These are phyloP conservation scores for Penicillium paxilli DNA, from an alignment of 495 filamentous ascomycete species.

Conservation along the genomic window DNA sequence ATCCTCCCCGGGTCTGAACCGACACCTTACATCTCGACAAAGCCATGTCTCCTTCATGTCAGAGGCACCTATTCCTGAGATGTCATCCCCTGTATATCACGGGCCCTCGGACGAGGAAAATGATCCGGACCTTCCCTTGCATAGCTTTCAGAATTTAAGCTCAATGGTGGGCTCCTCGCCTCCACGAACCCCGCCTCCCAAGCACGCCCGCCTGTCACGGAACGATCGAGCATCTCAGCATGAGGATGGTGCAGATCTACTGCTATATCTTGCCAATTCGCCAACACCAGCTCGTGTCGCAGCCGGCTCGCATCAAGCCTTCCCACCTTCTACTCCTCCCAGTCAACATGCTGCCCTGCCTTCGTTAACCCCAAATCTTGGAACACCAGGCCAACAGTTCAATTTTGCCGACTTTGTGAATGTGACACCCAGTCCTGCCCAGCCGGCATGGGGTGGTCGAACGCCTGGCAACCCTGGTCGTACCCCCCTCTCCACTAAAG, in stretches of 20 bases:
- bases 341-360: conserved; percentile 69
- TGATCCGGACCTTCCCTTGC: conserved; percentile 66
- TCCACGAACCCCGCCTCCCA: conserved; percentile 77
- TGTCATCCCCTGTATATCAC: conserved; percentile 60
- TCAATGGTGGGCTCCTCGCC: conserved; percentile 69
- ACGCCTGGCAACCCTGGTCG: conserved; percentile 55
- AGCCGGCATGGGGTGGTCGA: conserved; percentile 72
- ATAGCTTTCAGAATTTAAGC: conserved; percentile 63
- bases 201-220: conserved; percentile 51
- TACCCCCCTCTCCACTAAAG: conserved; percentile 58
- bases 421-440: conserved; percentile 91
- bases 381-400: conserved; percentile 67
- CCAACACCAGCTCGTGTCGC: conserved; percentile 72
- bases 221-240: conserved; percentile 50
- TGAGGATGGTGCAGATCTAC: conserved; percentile 85
- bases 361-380: conserved; percentile 61
- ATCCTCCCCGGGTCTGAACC: conserved; percentile 69
- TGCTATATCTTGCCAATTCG: conserved; percentile 90
- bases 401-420: conserved; percentile 98
- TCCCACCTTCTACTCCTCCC: conserved; percentile 86
- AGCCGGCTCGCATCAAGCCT: conserved; percentile 42
- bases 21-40: conserved; percentile 38
- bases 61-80: conserved; percentile 65
- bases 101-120: conserved; percentile 77
- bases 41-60: conserved; percentile 70